phyloP scores from a whole-genome alignment of 257 asterid species.

The Vinca minor region DNA sequence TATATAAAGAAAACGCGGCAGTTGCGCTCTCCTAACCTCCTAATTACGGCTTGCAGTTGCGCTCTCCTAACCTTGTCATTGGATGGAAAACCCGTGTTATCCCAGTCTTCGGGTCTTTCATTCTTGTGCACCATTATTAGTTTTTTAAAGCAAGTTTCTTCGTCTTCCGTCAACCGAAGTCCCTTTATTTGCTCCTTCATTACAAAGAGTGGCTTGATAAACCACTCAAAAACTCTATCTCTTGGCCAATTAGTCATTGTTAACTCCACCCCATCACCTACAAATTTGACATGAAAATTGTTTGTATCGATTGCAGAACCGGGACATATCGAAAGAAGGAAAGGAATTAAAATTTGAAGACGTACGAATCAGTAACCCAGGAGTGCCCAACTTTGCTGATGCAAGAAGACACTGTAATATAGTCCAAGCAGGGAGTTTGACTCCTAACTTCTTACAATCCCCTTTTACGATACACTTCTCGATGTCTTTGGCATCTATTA shows the following conservation, averaged over 20 bases:
- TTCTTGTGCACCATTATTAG: conserved; percentile 47
- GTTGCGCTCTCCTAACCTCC: conserved; percentile 54
- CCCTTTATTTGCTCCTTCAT: conserved; percentile 81
- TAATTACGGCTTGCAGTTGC: conserved; percentile 66
- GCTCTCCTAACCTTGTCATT: conserved; percentile 64
- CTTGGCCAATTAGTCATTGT: conserved; percentile 55
- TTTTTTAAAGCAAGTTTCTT: conserved; percentile 53
- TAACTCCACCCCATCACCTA: conserved; percentile 65
- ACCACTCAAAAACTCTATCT: conserved; percentile 78
- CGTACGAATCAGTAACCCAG: conserved; percentile 65
- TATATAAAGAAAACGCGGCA: background rate
- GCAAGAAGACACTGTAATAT: conserved; percentile 62
- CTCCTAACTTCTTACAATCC: conserved; percentile 59
- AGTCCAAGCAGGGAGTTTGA: conserved; percentile 81
- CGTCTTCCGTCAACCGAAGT: conserved; percentile 44
- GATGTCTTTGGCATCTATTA: conserved; percentile 58
- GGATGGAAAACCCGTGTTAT: conserved; percentile 57
- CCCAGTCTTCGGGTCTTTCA: conserved; percentile 76
- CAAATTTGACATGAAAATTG: conserved; percentile 12
- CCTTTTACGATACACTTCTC: conserved; percentile 61
- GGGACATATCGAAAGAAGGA: background rate
- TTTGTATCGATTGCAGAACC: background rate
- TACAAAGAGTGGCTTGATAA: conserved; percentile 58
- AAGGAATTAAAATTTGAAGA: background rate
- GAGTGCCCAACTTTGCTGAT: conserved; percentile 54